These are phyloP conservation scores for Dentipellis sp. DNA, from an alignment of 768 basidiomycete species.

Conservation along the genomic window DNA sequence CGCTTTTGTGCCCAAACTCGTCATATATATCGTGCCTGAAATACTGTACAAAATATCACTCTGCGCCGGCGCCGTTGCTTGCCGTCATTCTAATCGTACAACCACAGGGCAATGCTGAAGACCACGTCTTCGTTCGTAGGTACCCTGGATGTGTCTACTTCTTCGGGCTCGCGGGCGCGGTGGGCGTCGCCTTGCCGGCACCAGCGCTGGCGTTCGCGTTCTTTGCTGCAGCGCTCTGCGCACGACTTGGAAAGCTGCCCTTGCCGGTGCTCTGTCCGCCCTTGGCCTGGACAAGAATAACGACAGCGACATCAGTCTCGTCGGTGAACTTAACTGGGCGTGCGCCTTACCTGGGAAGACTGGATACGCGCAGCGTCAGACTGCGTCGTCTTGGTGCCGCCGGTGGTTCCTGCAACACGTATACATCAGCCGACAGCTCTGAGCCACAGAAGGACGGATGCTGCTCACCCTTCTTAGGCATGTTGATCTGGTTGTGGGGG, in stretches of 20 bases:
- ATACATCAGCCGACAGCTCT: background rate
- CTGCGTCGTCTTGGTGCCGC: background rate
- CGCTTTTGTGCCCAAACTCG: background rate
- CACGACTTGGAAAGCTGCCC: background rate
- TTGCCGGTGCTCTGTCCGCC: background rate
- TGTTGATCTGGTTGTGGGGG: background rate
- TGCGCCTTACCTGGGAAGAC: background rate
- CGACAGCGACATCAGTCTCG: background rate
- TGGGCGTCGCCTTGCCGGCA: background rate
- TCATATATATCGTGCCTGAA: background rate
- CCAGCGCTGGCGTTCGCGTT: background rate
- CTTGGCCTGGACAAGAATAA: background rate
- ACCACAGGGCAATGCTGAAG: background rate
- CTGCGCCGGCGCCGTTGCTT: no score
- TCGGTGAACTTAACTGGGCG: background rate
- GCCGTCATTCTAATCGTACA: background rate
- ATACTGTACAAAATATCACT: background rate
- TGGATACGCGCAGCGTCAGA: background rate
- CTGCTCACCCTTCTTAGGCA: conserved; percentile 7
- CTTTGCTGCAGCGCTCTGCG: background rate
- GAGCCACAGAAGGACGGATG: background rate
- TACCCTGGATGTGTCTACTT: background rate
- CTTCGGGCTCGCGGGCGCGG: background rate
- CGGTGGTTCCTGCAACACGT: background rate
- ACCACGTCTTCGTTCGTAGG: background rate